phyloP scores from a whole-genome alignment of 306 rosid species.

The Carpinus viminea region DNA sequence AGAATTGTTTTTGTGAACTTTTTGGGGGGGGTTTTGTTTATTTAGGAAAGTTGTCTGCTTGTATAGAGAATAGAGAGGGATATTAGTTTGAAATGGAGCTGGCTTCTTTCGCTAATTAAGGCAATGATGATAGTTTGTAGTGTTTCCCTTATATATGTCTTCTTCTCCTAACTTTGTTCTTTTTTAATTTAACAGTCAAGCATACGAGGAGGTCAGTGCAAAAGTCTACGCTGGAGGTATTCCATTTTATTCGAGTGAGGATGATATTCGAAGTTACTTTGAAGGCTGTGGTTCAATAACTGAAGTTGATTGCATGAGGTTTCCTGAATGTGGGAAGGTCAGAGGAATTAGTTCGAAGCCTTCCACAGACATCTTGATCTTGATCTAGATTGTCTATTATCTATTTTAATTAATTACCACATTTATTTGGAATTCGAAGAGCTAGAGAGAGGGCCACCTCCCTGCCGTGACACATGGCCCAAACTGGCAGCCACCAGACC shows the following conservation, averaged over 20 bases:
- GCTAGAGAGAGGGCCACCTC: not conserved
- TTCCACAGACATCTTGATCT: not conserved
- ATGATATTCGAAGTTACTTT: slow-evolving; percentile 83
- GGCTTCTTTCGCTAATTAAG: not conserved
- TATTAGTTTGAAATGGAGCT: slow-evolving; percentile 8
- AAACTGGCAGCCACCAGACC: not conserved
- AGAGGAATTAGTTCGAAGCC: slow-evolving; percentile 52
- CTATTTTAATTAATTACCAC: not conserved
- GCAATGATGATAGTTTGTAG: slow-evolving; percentile 2
- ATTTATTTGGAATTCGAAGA: not conserved
- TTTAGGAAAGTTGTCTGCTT: not conserved
- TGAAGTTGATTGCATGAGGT: slow-evolving; percentile 83
- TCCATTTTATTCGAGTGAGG: slow-evolving; percentile 92
- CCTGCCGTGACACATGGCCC: not conserved
- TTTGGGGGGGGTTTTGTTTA: not conserved
- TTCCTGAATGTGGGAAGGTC: slow-evolving; percentile 90
- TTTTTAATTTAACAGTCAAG: slow-evolving; percentile 46
- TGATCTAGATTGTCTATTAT: not conserved
- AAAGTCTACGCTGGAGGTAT: slow-evolving; percentile 94
- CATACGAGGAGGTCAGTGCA: slow-evolving; percentile 39
- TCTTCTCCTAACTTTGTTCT: not conserved
- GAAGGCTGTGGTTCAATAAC: slow-evolving; percentile 88
- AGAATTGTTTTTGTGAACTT: not conserved
- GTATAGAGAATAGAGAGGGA: not conserved
- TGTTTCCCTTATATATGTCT: slow-evolving; percentile 10